phyloP scores from a whole-genome alignment of 331 rosid genomes.

The Spiraea crenata region DNA sequence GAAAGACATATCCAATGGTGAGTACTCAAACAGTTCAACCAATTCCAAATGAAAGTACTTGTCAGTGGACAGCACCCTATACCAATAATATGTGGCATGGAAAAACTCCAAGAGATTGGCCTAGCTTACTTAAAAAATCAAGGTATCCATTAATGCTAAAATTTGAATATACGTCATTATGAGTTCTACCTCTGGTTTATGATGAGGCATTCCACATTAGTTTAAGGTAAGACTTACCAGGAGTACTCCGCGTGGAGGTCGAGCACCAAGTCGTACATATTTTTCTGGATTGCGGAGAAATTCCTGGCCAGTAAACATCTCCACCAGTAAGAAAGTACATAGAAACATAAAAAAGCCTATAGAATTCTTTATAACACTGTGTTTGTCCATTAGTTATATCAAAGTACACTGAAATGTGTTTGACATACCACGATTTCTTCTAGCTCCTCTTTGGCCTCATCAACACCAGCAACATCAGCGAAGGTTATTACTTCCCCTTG shows the following conservation, averaged over 20 bases:
- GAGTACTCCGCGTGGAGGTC: slow-evolving; percentile 98
- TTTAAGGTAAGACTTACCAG: slow-evolving; percentile 64
- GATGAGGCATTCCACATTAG: slow-evolving; percentile 14
- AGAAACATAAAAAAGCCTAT: slow-evolving; percentile 10
- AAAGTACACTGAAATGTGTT: slow-evolving; percentile 24
- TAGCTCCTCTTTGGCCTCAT: slow-evolving; percentile 97
- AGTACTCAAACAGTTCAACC: slow-evolving; percentile 3
- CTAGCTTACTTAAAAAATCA: background rate
- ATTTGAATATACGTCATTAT: slow-evolving; percentile 1
- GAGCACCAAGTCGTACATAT: slow-evolving; percentile 87
- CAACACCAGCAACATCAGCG: slow-evolving; percentile 97
- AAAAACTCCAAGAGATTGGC: background rate
- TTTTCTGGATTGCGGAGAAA: slow-evolving; percentile 93
- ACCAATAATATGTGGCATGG: background rate
- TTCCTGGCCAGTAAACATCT: slow-evolving; percentile 70
- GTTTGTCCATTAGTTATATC: slow-evolving; percentile 12
- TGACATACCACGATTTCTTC: slow-evolving; percentile 98
- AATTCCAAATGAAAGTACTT: slow-evolving; percentile 4
- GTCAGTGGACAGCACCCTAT: background rate
- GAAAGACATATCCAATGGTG: slow-evolving; percentile 15
- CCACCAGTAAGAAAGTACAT: background rate
- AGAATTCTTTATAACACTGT: slow-evolving; percentile 27
- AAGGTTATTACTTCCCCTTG: slow-evolving; percentile 85
- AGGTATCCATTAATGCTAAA: background rate
- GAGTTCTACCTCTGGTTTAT: background rate